Evolutionary conservation across 306 rosid genomes (phyloP).

Genomic region (Malus orientalis): DNA sequence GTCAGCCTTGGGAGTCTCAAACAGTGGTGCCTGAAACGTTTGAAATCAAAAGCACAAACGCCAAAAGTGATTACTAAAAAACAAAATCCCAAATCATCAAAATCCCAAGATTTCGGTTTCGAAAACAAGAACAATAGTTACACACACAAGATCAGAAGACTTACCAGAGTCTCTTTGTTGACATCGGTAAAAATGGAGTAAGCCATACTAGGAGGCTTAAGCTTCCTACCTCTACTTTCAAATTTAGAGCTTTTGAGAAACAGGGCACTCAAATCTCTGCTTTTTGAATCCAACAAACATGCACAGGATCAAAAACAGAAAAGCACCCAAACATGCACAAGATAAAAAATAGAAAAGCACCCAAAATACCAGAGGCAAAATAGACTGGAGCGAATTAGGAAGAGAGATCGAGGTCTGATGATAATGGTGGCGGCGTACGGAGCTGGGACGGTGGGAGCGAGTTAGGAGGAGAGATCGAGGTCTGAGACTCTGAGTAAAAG

Average conservation of each 20-base stretch:
- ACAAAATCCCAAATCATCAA: neutral
- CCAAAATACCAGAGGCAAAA: neutral
- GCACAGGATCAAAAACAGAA: neutral
- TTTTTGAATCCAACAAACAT: slow-evolving; percentile 22
- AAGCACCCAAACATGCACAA: neutral
- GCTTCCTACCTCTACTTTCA: slow-evolving; percentile 11
- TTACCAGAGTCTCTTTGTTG: slow-evolving; percentile 36
- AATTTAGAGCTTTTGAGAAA: slow-evolving; percentile 23
- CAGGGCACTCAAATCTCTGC: slow-evolving; percentile 23
- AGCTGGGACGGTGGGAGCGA: no score
- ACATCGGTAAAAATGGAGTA: slow-evolving; percentile 52
- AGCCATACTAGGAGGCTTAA: slow-evolving; percentile 21
- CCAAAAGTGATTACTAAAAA: neutral
- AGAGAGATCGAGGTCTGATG: no score
- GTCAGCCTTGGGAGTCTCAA: slow-evolving; percentile 49
- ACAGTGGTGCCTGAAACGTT: slow-evolving; percentile 36
- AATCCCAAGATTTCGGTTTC: neutral
- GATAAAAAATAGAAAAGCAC: neutral
- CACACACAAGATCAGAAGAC: neutral
- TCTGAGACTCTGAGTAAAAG: no score
- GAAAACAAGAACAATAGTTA: neutral
- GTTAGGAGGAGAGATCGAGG: no score
- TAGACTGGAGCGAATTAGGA: no score
- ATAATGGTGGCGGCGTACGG: no score
- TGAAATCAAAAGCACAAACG: slow-evolving; percentile 20